Evolutionary conservation across 768 basidiomycete species (phyloP).

Genomic region (Collybiopsis luxurians): DNA sequence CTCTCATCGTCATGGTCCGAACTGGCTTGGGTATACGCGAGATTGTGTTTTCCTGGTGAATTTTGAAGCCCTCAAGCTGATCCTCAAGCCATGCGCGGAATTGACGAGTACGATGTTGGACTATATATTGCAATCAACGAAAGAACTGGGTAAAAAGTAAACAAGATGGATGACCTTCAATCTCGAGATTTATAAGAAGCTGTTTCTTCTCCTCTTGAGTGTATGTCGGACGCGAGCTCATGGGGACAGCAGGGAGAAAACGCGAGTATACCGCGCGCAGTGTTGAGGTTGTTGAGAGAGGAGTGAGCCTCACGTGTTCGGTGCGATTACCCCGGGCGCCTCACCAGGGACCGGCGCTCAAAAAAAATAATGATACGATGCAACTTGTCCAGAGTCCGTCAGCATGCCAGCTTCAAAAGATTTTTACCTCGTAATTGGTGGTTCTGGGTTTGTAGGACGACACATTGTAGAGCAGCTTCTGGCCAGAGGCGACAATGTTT

Average conservation of each 20-base stretch:
- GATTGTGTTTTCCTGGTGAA: constrained; percentile 74
- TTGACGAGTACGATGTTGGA: constrained; percentile 71
- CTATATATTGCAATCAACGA: constrained; percentile 31
- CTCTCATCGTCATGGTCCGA: constrained; percentile 67
- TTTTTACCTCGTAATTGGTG: constrained; percentile 89
- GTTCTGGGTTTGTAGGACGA: constrained; percentile 88
- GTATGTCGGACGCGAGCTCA: constrained; percentile 24
- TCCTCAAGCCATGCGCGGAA: constrained; percentile 75
- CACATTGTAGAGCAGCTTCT: constrained; percentile 87
- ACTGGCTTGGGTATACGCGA: constrained; percentile 75
- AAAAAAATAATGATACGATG: not conserved
- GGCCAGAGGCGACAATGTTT: constrained; percentile 75
- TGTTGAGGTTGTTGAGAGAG: not conserved
- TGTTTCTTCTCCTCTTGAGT: constrained; percentile 73
- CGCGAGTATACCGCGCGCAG: constrained; percentile 16
- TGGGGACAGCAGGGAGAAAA: constrained; percentile 18
- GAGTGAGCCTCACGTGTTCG: not conserved
- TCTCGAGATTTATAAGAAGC: constrained; percentile 72
- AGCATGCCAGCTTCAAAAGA: constrained; percentile 35
- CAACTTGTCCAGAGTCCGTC: not conserved
- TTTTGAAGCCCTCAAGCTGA: constrained; percentile 68
- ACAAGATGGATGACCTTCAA: constrained; percentile 56
- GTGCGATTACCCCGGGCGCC: not conserved
- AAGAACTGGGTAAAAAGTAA: not conserved
- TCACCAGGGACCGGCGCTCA: not conserved